phyloP scores from a whole-genome alignment of 2,329 filamentous ascomycete species.

The Grosmannia clavigera region DNA sequence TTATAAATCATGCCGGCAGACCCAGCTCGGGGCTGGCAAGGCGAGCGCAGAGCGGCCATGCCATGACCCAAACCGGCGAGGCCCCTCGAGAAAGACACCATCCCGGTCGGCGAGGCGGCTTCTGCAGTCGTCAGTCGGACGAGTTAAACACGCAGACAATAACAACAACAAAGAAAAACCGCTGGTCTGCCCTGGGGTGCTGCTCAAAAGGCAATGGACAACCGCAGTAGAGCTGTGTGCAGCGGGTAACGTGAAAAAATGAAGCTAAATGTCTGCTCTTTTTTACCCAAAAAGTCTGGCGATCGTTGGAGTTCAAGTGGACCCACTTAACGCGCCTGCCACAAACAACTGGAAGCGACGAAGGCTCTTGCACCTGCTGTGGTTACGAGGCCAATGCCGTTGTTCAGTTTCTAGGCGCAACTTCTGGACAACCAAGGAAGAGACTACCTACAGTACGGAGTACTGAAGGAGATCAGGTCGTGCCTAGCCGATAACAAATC shows the following conservation, averaged over 20 bases:
- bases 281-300: background rate
- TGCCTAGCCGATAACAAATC: background rate
- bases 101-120: background rate
- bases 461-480: too few relatives aligned
- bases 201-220: background rate
- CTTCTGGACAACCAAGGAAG: too few relatives aligned
- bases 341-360: too few relatives aligned
- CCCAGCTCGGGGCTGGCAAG: background rate
- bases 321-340: background rate
- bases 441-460: too few relatives aligned
- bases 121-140: background rate
- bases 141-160: background rate
- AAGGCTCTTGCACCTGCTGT: too few relatives aligned
- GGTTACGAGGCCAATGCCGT: too few relatives aligned
- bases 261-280: background rate
- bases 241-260: background rate
- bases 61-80: background rate
- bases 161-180: background rate
- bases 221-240: background rate
- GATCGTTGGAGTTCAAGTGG: background rate
- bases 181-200: background rate
- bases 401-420: too few relatives aligned
- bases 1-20: background rate
- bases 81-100: slow-evolving; percentile 10
- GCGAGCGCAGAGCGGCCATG: background rate